Evolutionary conservation across 2,329 filamentous ascomycete species (phyloP).

Genomic region (Fusarium fujikuroi): DNA sequence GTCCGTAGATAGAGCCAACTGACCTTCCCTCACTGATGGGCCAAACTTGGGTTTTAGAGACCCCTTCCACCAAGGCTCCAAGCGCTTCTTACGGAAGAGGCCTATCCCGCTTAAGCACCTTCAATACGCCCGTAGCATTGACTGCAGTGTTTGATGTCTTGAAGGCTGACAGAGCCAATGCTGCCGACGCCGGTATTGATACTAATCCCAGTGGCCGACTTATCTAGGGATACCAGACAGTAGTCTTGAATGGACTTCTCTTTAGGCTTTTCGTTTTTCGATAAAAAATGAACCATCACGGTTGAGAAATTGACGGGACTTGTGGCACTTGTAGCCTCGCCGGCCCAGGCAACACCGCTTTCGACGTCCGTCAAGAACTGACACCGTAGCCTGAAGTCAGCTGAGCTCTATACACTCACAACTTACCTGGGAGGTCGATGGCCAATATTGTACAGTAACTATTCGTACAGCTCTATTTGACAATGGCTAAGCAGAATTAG

Average conservation of each 20-base stretch:
- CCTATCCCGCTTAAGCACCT: accelerated
- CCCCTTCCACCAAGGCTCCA: too few relatives aligned
- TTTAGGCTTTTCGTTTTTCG: neutral
- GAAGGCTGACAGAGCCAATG: neutral
- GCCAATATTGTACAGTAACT: too few relatives aligned
- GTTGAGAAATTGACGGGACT: too few relatives aligned
- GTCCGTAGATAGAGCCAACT: neutral
- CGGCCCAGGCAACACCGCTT: neutral
- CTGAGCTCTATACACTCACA: too few relatives aligned
- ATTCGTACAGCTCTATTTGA: too few relatives aligned
- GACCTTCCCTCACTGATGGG: neutral
- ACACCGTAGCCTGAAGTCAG: too few relatives aligned
- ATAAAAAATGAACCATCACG: accelerated
- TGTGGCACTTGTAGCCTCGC: accelerated
- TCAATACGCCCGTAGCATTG: accelerated
- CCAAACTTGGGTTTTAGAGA: neutral
- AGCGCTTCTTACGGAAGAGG: too few relatives aligned
- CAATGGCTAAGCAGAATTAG: too few relatives aligned
- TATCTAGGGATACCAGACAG: accelerated
- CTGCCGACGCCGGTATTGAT: neutral
- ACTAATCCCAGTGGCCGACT: neutral
- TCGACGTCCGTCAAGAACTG: too few relatives aligned
- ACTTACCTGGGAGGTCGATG: too few relatives aligned
- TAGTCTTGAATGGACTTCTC: accelerated
- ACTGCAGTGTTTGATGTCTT: accelerated